A percentile compares a stretch with the other conserved stretches of the same genome.
phyloP scores from a whole-genome alignment of 163 green algal genomes.

The Volvox carteri region DNA sequence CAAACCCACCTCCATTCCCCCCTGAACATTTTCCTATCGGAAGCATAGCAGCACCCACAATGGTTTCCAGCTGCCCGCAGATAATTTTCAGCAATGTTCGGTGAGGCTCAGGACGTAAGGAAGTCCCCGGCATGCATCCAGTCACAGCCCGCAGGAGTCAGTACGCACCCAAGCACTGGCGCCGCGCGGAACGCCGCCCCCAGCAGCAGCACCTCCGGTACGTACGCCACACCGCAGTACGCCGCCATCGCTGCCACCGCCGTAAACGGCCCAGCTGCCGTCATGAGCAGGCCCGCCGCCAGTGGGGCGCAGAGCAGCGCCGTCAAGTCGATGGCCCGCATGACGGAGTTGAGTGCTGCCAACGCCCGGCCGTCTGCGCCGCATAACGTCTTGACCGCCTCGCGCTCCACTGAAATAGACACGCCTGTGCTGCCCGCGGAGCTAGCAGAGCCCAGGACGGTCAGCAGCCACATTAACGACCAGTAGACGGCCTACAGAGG shows the following conservation, averaged over 20 bases:
- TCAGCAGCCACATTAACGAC: conserved; percentile 54
- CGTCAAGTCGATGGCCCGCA: conserved; percentile 81
- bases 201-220: conserved; percentile 79
- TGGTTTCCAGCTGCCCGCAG: too few relatives aligned
- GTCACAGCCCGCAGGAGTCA: too few relatives aligned
- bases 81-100: too few relatives aligned
- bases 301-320: conserved; percentile 82
- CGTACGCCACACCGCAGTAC: conserved; percentile 79
- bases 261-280: conserved; percentile 56
- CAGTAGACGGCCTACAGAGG: conserved; percentile 61
- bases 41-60: too few relatives aligned
- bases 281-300: conserved; percentile 81
- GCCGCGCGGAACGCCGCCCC: conserved; percentile 50
- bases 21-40: too few relatives aligned
- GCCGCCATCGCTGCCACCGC: conserved; percentile 70
- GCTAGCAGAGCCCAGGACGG: conserved; percentile 67
- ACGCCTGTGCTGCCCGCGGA: conserved; percentile 75
- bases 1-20: too few relatives aligned
- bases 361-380: conserved; percentile 57
- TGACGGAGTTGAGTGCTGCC: conserved; percentile 35
- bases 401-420: conserved; percentile 81
- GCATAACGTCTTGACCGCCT: conserved; percentile 73
- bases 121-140: too few relatives aligned
- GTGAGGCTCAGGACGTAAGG: too few relatives aligned
- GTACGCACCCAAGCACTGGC: conserved; percentile 65